Conservation (phyloP, 2,329 filamentous ascomycete genomes). For the Orbilia oligospora region DNA sequence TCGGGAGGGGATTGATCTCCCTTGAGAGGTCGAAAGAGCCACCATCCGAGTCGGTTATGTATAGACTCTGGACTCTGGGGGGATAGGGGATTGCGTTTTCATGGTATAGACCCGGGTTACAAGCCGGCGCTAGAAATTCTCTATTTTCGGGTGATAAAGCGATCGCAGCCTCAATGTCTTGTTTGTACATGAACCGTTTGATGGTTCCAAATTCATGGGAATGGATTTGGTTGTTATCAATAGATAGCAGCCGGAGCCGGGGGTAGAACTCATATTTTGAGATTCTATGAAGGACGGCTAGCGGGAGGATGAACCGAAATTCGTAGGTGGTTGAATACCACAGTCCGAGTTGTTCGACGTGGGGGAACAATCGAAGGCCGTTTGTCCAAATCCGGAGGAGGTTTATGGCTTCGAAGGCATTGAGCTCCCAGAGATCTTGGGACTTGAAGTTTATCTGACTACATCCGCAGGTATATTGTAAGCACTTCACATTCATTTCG, state of each 20-base stretch:
- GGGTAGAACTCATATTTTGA: conserved; percentile 25
- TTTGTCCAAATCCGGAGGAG: conserved; percentile 24
- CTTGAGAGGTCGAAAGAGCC: conserved; percentile 20
- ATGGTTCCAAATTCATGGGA: conserved; percentile 26
- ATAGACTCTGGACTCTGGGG: conserved; percentile 13
- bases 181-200: conserved; percentile 27
- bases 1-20: conserved; percentile 18
- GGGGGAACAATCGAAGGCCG: conserved; percentile 17
- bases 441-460: conserved; percentile 26
- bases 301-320: conserved; percentile 21
- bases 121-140: conserved; percentile 17
- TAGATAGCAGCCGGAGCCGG: conserved; percentile 6
- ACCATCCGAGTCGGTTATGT: conserved; percentile 19
- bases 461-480: not conserved
- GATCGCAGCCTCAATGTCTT: conserved; percentile 19
- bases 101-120: conserved; percentile 12
- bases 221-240: conserved; percentile 23
- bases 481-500: not conserved
- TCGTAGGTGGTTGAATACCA: conserved; percentile 29
- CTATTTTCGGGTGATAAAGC: conserved; percentile 12
- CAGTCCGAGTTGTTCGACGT: conserved; percentile 18
- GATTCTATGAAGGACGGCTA: conserved; percentile 18
- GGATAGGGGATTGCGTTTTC: conserved; percentile 19
- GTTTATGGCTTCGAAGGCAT: conserved; percentile 19
- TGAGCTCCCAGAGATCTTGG: conserved; percentile 22